phyloP scores from a whole-genome alignment of 2,329 filamentous ascomycete species.

The Trichoderma breve region DNA sequence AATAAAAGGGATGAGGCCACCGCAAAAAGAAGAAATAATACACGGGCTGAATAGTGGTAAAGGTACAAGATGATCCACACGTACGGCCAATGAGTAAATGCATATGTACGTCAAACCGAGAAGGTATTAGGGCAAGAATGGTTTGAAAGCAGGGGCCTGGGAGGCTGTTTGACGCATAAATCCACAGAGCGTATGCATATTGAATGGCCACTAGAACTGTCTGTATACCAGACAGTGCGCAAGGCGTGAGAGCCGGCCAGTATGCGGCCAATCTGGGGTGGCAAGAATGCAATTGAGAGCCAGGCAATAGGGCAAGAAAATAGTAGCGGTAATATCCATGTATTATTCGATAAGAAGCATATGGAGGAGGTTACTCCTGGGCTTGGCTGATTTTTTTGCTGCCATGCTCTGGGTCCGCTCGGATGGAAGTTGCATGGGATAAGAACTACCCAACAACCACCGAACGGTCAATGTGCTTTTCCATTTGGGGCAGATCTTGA shows the following conservation, averaged over 20 bases:
- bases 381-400: neutral
- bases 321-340: neutral
- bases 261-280: neutral
- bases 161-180: neutral
- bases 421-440: neutral
- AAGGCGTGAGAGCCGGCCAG: neutral
- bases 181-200: neutral
- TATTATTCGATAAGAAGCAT: neutral
- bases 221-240: neutral
- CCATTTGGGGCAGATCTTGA: neutral
- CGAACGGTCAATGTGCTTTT: neutral
- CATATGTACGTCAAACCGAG: neutral
- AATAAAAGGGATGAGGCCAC: neutral
- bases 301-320: neutral
- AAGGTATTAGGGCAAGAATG: neutral
- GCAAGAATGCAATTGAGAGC: neutral
- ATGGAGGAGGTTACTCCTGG: neutral
- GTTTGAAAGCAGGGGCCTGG: neutral
- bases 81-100: neutral
- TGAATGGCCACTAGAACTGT: neutral
- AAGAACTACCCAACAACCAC: neutral
- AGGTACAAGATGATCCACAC: neutral
- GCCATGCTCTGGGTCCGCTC: neutral
- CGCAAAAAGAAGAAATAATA: neutral
- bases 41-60: neutral